phyloP scores from a whole-genome alignment of 345 rosid genomes.

The Bretschneidera sinensis region DNA sequence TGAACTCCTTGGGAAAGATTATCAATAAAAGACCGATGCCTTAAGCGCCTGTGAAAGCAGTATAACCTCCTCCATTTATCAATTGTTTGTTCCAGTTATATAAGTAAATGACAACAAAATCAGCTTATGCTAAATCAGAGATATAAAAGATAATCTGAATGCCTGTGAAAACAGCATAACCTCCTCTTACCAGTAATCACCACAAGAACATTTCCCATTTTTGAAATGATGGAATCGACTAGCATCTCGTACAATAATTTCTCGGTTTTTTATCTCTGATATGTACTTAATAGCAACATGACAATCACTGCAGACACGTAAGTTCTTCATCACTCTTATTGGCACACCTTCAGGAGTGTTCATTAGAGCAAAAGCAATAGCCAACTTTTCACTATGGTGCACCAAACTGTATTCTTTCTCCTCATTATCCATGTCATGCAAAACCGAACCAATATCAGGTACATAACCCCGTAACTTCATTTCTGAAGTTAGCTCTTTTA shows the following conservation, averaged over 20 bases:
- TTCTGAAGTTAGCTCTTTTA: conserved; percentile 53
- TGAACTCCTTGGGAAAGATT: no score
- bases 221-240: conserved; percentile 86
- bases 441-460: conserved; percentile 55
- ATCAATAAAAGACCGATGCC: no score
- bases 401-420: conserved; percentile 65
- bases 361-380: conserved; percentile 71
- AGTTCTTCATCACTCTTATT: conserved; percentile 73
- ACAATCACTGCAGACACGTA: conserved; percentile 73
- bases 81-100: not conserved
- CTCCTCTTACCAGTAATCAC: conserved; percentile 60
- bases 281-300: conserved; percentile 66
- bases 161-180: not conserved
- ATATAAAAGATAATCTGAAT: not conserved
- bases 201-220: conserved; percentile 67
- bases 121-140: not conserved
- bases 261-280: conserved; percentile 53
- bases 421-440: conserved; percentile 76
- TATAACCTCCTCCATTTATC: no score
- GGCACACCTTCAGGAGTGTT: conserved; percentile 43
- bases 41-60: no score
- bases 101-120: not conserved
- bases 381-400: conserved; percentile 76
- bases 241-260: conserved; percentile 64
- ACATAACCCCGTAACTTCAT: conserved; percentile 64